These are phyloP conservation scores for Nyssa sinensis DNA, from an alignment of 148 eudicot genomes.

Conservation along the genomic window DNA sequence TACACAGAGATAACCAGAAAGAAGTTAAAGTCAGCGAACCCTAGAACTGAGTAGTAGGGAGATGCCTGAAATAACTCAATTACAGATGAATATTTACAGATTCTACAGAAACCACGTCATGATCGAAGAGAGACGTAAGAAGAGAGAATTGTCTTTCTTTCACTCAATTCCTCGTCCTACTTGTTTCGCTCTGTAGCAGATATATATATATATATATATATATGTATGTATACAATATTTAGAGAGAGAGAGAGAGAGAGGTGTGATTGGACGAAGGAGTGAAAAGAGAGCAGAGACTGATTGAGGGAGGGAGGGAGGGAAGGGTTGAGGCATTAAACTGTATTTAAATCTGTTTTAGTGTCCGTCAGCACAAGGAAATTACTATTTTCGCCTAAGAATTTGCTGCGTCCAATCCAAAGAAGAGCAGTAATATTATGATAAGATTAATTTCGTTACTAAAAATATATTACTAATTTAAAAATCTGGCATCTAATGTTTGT, in stretches of 20 bases:
- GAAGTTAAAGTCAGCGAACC: conserved; percentile 13
- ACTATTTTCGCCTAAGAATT: background rate
- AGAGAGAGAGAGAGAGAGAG: background rate
- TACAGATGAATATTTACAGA: background rate
- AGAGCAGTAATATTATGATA: background rate
- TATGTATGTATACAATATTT: background rate
- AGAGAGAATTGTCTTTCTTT: conserved; percentile 5
- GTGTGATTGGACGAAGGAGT: conserved; percentile 10
- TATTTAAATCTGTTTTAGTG: conserved; percentile 6
- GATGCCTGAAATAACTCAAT: background rate
- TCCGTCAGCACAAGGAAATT: background rate
- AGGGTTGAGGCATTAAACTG: background rate
- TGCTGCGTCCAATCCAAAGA: background rate
- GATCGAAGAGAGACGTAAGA: background rate
- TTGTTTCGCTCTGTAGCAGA: conserved; percentile 1
- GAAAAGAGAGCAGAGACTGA: conserved; percentile 7
- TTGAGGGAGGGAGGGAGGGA: background rate
- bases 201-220: background rate
- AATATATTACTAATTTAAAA: too few species aligned
- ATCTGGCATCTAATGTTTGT: too few species aligned
- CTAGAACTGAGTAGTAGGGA: conserved; percentile 5
- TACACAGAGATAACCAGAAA: conserved; percentile 1
- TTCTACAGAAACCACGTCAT: background rate
- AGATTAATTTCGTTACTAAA: background rate
- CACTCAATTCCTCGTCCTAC: conserved; percentile 11